Evolutionary conservation across 805 yeast species (phyloP), one percentile per base, ranked within the genome.

Genomic region (Lipomyces orientalis): DNA sequence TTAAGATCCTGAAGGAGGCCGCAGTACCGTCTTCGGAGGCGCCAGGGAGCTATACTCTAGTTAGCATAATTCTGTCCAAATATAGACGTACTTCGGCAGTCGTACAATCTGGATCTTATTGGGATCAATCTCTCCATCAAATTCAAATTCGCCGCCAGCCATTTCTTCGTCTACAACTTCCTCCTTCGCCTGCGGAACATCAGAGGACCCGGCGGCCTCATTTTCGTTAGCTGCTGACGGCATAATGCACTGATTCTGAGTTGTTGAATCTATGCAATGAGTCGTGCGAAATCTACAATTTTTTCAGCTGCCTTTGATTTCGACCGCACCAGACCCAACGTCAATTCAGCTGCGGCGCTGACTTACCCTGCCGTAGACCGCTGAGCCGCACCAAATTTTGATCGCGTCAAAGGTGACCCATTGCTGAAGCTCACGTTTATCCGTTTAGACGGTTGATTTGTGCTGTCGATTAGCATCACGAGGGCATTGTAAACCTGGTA

Each of bases 21-120:
- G 97, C 93, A 55, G 94, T 86, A 57, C 97, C 98, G 77, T 95
- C 98, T 71, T 91, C 95, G 2, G 97, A 85, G 10, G 94, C 86
- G 4, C 98, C 98, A 33, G 97, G 94, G 54, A 93, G 86, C 75
- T 75, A 61, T 68, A 64, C 16, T 16, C 67, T 62, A 54, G 10
- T 33, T 37, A 16, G 37, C n/a, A 0, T 25, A 34, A 37, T 31
- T 19, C 19, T 8, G 39, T 19, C 10, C 31, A 6, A 54, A 12
- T n/a, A n/a, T 14, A 16, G 0, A 58, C 19, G 5, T n/a, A 33
- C 14, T 55, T 14, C 35, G 22, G 29, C 7, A 12, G 10, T 70
- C 76, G 22, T 66, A 76, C 77, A 62, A 76, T 69, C 33, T 73
- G 69, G 51, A 76, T 76, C 69, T 76, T 76, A 54, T 76, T 75